Conservation (phyloP, 2,329 filamentous ascomycete species). For the Ceratocystis diversiconidia region DNA sequence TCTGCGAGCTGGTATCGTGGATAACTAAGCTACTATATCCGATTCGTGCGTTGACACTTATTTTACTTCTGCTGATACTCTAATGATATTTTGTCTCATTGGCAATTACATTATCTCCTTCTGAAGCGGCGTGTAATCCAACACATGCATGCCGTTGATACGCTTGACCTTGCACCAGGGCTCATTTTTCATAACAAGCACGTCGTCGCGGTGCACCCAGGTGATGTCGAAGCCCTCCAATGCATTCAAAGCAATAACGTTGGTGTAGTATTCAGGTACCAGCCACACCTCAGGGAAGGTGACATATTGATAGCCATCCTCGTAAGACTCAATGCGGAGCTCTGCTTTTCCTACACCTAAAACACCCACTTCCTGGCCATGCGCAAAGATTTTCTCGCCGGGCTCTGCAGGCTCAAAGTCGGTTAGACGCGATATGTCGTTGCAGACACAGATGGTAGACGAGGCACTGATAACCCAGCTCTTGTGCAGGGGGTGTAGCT, state of each 20-base stretch:
- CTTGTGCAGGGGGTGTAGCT: constrained; percentile 11
- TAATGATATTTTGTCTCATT: not conserved
- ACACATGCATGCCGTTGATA: constrained; percentile 15
- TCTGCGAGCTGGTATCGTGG: too few species aligned
- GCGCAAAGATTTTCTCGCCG: constrained; percentile 9
- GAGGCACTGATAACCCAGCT: constrained; percentile 17
- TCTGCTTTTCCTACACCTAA: constrained; percentile 13
- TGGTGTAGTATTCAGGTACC: constrained; percentile 16
- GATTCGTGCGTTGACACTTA: not conserved
- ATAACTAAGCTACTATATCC: too few species aligned
- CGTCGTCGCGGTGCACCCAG: constrained; percentile 16
- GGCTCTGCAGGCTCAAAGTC: constrained; percentile 12
- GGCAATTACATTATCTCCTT: constrained; percentile 10
- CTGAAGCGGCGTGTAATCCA: constrained; percentile 13
- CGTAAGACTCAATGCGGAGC: constrained; percentile 7
- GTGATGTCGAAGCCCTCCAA: constrained; percentile 11
- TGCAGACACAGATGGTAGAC: constrained; percentile 15
- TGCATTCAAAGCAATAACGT: constrained; percentile 14
- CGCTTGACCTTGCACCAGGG: constrained; percentile 16
- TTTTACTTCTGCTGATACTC: not conserved
- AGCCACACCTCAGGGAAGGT: constrained; percentile 15
- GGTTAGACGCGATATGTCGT: constrained; percentile 9
- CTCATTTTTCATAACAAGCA: constrained; percentile 13
- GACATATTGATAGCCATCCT: constrained; percentile 8
- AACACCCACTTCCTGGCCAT: constrained; percentile 12